A percentile compares a stretch with the other conserved stretches of the same genome.
Evolutionary conservation across 1,284 basidiomycete species (phyloP).

Genomic region (Fomitopsis palustris): DNA sequence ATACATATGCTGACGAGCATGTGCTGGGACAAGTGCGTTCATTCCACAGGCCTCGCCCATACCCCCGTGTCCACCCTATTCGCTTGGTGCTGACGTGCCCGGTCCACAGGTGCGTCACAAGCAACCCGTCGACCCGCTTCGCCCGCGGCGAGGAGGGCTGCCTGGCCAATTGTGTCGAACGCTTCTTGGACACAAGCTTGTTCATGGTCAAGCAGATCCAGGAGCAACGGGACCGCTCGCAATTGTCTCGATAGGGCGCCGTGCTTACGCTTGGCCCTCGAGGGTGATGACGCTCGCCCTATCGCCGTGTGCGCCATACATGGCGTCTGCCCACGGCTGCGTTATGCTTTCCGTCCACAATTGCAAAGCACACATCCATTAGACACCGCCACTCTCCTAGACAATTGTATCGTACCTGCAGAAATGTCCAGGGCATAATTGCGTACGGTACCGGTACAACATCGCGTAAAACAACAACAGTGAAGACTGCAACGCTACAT

Average conservation of each 20-base stretch:
- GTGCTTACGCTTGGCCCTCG: background rate
- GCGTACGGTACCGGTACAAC: slow-evolving; percentile 2
- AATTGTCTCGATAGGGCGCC: slow-evolving; percentile 17
- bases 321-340: background rate
- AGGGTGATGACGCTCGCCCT: background rate
- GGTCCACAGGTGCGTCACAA: slow-evolving; percentile 75
- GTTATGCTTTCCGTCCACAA: background rate
- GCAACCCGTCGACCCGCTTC: slow-evolving; percentile 82
- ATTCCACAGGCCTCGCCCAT: background rate
- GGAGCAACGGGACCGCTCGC: slow-evolving; percentile 42
- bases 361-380: background rate
- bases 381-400: background rate
- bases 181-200: slow-evolving; percentile 91
- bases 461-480: background rate
- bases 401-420: background rate
- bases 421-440: background rate
- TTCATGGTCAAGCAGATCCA: slow-evolving; percentile 86
- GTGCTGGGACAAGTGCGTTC: slow-evolving; percentile 10
- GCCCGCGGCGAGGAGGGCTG: slow-evolving; percentile 83
- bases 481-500: background rate
- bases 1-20: slow-evolving; percentile 69
- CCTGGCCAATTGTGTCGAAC: slow-evolving; percentile 88
- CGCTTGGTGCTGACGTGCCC: slow-evolving; percentile 8
- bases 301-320: background rate
- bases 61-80: background rate